Evolutionary conservation across 805 yeast species (phyloP).

Genomic region (Candida schatavii): DNA sequence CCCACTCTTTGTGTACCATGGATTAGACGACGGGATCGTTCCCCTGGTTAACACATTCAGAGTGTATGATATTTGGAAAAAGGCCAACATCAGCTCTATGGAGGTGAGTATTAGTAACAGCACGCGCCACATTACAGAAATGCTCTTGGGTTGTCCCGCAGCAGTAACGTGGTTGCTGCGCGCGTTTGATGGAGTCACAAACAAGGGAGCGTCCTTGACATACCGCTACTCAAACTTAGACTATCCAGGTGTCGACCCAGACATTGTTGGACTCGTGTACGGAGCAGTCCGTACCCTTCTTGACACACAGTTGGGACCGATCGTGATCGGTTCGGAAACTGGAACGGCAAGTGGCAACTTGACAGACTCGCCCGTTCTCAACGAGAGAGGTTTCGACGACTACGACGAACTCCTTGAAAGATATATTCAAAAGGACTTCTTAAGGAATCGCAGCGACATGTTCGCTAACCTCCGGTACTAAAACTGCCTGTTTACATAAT

Average conservation of each 20-base stretch:
- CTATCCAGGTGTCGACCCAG: constrained; percentile 39
- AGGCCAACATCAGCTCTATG: constrained; percentile 21
- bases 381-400: neutral
- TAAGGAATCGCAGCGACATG: neutral
- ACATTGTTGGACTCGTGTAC: constrained; percentile 31
- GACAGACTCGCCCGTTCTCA: neutral
- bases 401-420: neutral
- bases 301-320: constrained; percentile 17
- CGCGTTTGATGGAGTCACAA: constrained; percentile 12
- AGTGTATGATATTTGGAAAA: constrained; percentile 21
- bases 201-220: constrained; percentile 49
- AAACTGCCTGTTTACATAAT: too few relatives aligned
- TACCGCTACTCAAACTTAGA: constrained; percentile 48
- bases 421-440: neutral
- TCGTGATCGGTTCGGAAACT: constrained; percentile 15
- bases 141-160: constrained; percentile 16
- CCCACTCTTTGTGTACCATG: constrained; percentile 21
- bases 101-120: constrained; percentile 18
- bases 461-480: too few relatives aligned
- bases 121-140: constrained; percentile 18
- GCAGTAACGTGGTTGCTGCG: constrained; percentile 18
- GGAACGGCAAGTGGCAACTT: constrained; percentile 9
- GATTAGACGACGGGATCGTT: constrained; percentile 16
- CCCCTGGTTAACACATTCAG: constrained; percentile 13
- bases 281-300: constrained; percentile 14